These are phyloP conservation scores for Exophiala dermatitidis DNA, from an alignment of 2,329 filamentous ascomycete species.

Conservation along the genomic window DNA sequence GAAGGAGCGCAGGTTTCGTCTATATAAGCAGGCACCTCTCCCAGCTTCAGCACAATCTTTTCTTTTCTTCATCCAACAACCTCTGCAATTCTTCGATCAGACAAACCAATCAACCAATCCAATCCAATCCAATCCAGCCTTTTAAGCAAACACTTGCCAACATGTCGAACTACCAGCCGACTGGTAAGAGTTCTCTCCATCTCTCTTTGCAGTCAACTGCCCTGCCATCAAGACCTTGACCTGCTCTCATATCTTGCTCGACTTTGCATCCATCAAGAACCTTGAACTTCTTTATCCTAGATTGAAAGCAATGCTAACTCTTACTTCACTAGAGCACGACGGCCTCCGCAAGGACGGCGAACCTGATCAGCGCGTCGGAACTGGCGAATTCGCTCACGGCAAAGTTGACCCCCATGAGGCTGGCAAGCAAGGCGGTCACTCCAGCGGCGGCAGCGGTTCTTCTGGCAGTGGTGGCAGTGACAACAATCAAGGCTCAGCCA, in stretches of 20 bases:
- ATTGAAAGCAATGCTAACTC: not conserved
- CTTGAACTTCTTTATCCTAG: too few species aligned
- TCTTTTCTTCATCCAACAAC: not conserved
- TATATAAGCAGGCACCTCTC: constrained; percentile 8
- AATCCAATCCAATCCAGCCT: not conserved
- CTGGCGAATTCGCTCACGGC: constrained; percentile 23
- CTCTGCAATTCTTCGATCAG: not conserved
- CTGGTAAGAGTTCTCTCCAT: constrained; percentile 11
- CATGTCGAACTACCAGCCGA: constrained; percentile 27
- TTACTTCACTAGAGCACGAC: constrained; percentile 17
- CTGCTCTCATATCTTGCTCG: too few species aligned
- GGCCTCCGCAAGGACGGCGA: constrained; percentile 25
- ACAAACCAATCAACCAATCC: constrained; percentile 2
- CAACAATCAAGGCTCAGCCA: constrained; percentile 10
- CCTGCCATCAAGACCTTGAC: not conserved
- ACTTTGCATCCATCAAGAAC: too few species aligned
- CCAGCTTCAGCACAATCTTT: not conserved
- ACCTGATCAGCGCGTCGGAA: constrained; percentile 19
- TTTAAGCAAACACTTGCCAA: not conserved
- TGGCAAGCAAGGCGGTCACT: constrained; percentile 21
- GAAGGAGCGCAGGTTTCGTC: constrained; percentile 1
- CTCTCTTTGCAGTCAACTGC: not conserved
- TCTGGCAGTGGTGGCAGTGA: constrained; percentile 6
- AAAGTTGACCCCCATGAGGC: constrained; percentile 26
- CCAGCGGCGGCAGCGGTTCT: constrained; percentile 10